These are phyloP conservation scores for Brettanomyces sp. DNA, from an alignment of 805 yeast genomes.

Conservation along the genomic window DNA sequence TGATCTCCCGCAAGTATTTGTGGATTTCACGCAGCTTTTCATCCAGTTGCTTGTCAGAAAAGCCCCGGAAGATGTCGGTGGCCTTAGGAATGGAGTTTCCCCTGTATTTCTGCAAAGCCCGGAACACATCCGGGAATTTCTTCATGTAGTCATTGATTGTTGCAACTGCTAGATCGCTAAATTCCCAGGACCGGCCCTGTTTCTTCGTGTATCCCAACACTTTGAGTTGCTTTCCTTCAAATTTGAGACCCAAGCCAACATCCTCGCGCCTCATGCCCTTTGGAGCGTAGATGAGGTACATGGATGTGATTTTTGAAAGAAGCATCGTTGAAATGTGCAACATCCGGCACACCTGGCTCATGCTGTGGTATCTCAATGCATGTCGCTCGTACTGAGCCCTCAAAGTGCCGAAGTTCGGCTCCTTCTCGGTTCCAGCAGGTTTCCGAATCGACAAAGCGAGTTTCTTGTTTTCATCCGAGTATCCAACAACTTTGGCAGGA, in stretches of 20 bases:
- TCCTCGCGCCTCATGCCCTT: conserved; percentile 41
- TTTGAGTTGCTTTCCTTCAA: conserved; percentile 68
- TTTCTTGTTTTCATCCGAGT: conserved; percentile 25
- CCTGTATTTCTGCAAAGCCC: conserved; percentile 17
- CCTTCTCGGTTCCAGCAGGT: conserved; percentile 32
- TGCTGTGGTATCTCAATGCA: conserved; percentile 51
- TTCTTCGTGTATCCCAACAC: conserved; percentile 82
- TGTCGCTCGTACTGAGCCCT: conserved; percentile 50
- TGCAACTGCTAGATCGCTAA: conserved; percentile 61
- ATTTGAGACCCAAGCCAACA: conserved; percentile 78
- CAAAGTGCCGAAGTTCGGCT: conserved; percentile 57
- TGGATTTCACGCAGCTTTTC: conserved; percentile 26
- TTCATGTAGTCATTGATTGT: conserved; percentile 52
- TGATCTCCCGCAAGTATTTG: conserved; percentile 40
- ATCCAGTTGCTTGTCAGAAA: conserved; percentile 34
- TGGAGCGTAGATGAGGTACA: conserved; percentile 49
- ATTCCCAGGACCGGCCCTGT: conserved; percentile 68
- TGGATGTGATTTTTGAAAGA: conserved; percentile 71
- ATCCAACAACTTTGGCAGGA: conserved; percentile 58
- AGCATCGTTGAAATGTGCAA: conserved; percentile 53
- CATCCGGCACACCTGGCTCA: conserved; percentile 52
- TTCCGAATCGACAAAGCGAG: conserved; percentile 47
- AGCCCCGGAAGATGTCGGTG: conserved; percentile 27
- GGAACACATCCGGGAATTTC: conserved; percentile 56
- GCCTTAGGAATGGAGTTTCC: conserved; percentile 29